A percentile compares a stretch with the other conserved stretches of the same genome.
Evolutionary conservation across 768 basidiomycete species (phyloP).

Genomic region (Podaxis carcinomalis): DNA sequence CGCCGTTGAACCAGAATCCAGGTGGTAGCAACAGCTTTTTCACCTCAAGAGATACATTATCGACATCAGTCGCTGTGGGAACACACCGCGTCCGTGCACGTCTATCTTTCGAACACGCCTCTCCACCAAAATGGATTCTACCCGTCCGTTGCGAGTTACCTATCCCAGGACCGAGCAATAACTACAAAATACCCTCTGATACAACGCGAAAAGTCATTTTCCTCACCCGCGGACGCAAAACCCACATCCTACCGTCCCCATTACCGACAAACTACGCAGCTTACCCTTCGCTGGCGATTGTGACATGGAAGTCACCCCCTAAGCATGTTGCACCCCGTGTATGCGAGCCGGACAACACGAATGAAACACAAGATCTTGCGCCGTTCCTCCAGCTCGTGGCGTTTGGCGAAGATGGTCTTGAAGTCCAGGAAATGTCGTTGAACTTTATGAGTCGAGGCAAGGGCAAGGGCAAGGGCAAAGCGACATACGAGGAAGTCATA

Average conservation of each 20-base stretch:
- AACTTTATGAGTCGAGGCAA: conserved; percentile 42
- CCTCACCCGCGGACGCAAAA: conserved; percentile 65
- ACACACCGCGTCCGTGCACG: conserved; percentile 26
- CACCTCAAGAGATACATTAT: conserved; percentile 25
- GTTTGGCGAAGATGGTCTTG: conserved; percentile 67
- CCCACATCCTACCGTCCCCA: conserved; percentile 66
- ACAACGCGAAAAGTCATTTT: conserved; percentile 48
- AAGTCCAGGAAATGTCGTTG: conserved; percentile 66
- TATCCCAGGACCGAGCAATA: conserved; percentile 20
- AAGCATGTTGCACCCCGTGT: conserved; percentile 50
- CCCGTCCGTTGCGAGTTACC: conserved; percentile 48
- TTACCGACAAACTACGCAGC: conserved; percentile 48
- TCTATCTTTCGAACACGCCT: conserved; percentile 25
- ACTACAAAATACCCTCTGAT: conserved; percentile 13
- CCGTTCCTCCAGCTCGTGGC: conserved; percentile 66
- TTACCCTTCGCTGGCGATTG: conserved; percentile 45
- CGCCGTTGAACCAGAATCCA: conserved; percentile 18
- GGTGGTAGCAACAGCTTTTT: conserved; percentile 16
- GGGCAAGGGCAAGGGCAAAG: conserved; percentile 51
- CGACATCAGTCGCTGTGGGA: conserved; percentile 19
- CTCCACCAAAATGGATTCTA: conserved; percentile 39
- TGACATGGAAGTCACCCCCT: conserved; percentile 59
- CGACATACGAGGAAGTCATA: conserved; percentile 41
- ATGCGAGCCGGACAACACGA: conserved; percentile 26
- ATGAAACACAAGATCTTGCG: conserved; percentile 17